phyloP scores from a whole-genome alignment of 805 yeast species.

The Tetrapisispora arboricola region DNA sequence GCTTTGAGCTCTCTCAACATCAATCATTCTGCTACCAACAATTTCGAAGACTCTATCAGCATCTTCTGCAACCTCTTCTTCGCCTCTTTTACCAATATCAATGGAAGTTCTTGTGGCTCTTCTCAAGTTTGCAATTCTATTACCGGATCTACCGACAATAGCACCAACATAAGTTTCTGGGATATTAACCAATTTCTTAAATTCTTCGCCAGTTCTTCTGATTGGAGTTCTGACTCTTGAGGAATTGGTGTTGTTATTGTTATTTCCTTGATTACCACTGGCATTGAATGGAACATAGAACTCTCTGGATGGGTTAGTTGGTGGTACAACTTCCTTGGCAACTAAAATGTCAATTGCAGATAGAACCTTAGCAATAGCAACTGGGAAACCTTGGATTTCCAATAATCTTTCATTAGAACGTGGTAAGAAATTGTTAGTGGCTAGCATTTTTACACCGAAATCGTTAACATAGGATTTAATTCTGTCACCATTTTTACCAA shows the following conservation, averaged over 20 bases:
- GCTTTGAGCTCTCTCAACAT: conserved; percentile 48
- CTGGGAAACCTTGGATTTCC: conserved; percentile 74
- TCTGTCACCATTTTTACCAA: conserved; percentile 73
- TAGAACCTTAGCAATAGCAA: conserved; percentile 51
- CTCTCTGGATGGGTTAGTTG: conserved; percentile 26
- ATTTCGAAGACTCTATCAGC: conserved; percentile 52
- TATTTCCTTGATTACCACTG: conserved; percentile 4
- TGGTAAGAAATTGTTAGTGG: conserved; percentile 73
- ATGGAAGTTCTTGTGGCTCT: conserved; percentile 70
- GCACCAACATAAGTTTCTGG: conserved; percentile 85
- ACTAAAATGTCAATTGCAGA: conserved; percentile 36
- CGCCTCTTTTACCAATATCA: conserved; percentile 60
- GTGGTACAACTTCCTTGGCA: conserved; percentile 17
- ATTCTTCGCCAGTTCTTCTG: conserved; percentile 6
- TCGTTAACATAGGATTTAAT: conserved; percentile 58
- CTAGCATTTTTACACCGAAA: conserved; percentile 69
- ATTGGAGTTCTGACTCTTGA: conserved; percentile 2
- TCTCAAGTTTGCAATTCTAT: conserved; percentile 78
- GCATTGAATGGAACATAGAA: conserved; percentile 46
- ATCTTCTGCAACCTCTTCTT: conserved; percentile 36
- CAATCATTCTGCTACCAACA: conserved; percentile 38
- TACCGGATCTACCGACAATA: conserved; percentile 75
- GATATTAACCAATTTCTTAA: conserved; percentile 29
- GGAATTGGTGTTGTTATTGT: conserved; percentile 1
- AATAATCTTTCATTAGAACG: conserved; percentile 78